A percentile compares a stretch with the other conserved stretches of the same genome.
Conservation (phyloP, 2,329 filamentous ascomycete genomes). For the Talaromyces sp. region DNA sequence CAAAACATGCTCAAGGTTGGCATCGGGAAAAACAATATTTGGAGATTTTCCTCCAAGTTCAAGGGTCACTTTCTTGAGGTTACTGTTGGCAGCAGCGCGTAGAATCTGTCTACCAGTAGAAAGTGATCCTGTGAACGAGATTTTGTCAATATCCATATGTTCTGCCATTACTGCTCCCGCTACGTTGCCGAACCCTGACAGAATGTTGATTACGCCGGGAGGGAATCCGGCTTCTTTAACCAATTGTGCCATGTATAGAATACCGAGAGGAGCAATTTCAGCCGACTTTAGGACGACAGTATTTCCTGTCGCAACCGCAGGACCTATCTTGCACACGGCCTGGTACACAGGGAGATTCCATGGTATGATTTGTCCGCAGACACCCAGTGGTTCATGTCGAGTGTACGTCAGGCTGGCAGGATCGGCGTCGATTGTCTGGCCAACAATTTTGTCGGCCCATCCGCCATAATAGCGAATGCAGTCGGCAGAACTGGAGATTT, state of each 20-base stretch:
- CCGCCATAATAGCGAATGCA: slow-evolving; percentile 76
- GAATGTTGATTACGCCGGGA: slow-evolving; percentile 49
- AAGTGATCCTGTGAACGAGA: slow-evolving; percentile 55
- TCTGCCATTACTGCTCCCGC: slow-evolving; percentile 50
- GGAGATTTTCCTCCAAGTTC: slow-evolving; percentile 54
- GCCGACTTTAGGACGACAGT: slow-evolving; percentile 52
- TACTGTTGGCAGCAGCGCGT: slow-evolving; percentile 53
- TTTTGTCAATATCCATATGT: slow-evolving; percentile 52
- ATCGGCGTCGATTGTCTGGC: slow-evolving; percentile 62
- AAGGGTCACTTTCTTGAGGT: slow-evolving; percentile 51
- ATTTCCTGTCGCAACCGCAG: slow-evolving; percentile 49
- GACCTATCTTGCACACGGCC: slow-evolving; percentile 43
- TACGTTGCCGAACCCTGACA: slow-evolving; percentile 55
- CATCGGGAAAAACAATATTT: slow-evolving; percentile 50
- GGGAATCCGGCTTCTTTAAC: slow-evolving; percentile 53
- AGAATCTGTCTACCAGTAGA: slow-evolving; percentile 47
- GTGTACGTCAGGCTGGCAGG: background rate
- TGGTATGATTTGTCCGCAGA: slow-evolving; percentile 38
- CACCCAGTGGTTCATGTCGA: slow-evolving; percentile 24
- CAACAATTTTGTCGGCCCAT: slow-evolving; percentile 87
- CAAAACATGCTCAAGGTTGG: slow-evolving; percentile 35
- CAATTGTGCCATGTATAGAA: slow-evolving; percentile 50
- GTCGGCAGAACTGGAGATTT: background rate
- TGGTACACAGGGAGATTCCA: slow-evolving; percentile 49
- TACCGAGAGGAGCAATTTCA: slow-evolving; percentile 50